Evolutionary conservation across 1,284 basidiomycete species (phyloP), one percentile per base, ranked within the genome.

Genomic region (Ustilago bromivora): DNA sequence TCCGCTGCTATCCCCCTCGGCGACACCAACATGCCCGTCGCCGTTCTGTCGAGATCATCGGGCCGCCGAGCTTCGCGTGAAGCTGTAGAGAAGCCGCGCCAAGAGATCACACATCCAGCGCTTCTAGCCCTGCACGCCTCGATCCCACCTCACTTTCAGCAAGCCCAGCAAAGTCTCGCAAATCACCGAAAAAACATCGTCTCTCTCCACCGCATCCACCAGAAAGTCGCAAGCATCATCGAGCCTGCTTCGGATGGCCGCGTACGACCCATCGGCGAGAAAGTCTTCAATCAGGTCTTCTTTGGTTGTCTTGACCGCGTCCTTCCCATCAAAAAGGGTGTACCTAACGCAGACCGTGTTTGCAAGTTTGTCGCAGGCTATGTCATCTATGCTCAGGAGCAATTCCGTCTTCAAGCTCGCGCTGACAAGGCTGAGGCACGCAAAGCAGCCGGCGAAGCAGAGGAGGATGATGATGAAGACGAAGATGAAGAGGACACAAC

Each of bases 111-210:
- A 38, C 56, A 70, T 47, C 67, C 71, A 13, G 19, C 61, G 3
- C 66, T 74, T 7, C 31, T 69, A 9, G 61, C 66, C 10, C 47
- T 78, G 38, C 71, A 75, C 28, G 72, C 61, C 2, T 66, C 68
- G 38, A 71, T 78, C 23, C 76, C 76, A 17, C 72, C 76, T 49
- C 70, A 84, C 57, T 94, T 94, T 69, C 92, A 94, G 64, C 93
- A 98, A 86, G 92, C 91, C 0, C 96, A 98, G 86, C 87, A 88
- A 47, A 92, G 94, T 0, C 86, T 92, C 11, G 93, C 95, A 8
- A 95, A 94, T 85, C 95, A 94, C 86, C 90, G 92, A 73, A 98
- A 98, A 89, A 97, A 98, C 87, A 90, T 92, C 68, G 92, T 95
- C 57, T 91, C 92, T 0, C 90, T 98, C 2, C 90, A 93, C 88